These are phyloP conservation scores for Nakaseomyces delphensis DNA, from an alignment of 1,139 yeast genomes.

Conservation along the genomic window DNA sequence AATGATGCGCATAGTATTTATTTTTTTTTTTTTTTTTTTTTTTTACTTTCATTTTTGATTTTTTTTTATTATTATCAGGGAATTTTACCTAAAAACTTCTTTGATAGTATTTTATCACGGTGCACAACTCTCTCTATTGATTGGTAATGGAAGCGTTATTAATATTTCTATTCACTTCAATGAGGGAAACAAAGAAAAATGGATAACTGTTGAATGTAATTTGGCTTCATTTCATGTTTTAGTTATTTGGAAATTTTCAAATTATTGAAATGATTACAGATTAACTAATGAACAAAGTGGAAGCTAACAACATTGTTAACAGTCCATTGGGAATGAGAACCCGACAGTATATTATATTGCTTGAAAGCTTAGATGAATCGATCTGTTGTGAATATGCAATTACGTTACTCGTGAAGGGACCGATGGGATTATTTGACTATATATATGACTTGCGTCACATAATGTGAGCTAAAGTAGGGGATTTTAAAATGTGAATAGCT, in stretches of 20 bases:
- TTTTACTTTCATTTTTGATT: constrained; percentile 3
- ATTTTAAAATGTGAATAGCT: constrained; percentile 1
- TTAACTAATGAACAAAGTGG: neutral
- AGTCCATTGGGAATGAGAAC: neutral
- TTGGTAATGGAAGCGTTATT: neutral
- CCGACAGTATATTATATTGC: neutral
- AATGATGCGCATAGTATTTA: neutral
- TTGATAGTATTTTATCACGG: neutral
- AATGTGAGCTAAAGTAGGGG: neutral
- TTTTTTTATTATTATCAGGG: constrained; percentile 1
- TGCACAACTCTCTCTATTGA: neutral
- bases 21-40: neutral
- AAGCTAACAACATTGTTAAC: neutral
- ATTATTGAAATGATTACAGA: neutral
- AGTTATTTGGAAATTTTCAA: neutral
- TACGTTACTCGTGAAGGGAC: constrained; percentile 2
- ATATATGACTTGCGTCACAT: constrained; percentile 6
- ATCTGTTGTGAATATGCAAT: neutral
- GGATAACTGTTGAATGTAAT: neutral
- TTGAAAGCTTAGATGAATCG: neutral
- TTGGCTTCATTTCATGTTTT: neutral
- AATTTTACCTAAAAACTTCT: neutral
- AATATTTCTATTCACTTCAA: neutral
- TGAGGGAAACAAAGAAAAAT: neutral
- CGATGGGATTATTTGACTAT: constrained; percentile 6